These are phyloP conservation scores for Aspergillus flavus DNA, from an alignment of 2,329 filamentous ascomycete genomes.

Conservation along the genomic window DNA sequence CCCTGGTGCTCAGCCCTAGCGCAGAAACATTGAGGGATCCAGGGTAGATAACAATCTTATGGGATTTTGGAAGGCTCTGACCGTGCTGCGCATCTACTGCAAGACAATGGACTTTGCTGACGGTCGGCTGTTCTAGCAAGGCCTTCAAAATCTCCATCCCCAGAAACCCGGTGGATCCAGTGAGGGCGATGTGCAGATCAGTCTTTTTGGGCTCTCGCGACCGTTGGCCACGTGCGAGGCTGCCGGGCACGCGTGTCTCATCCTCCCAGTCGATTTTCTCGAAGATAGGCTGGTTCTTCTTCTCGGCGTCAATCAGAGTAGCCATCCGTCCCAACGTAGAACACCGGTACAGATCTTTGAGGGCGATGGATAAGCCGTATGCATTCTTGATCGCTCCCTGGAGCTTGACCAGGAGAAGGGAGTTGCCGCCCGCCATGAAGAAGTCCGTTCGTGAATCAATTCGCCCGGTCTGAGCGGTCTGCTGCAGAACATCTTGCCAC, in stretches of 20 bases:
- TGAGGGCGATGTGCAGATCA: conserved; percentile 18
- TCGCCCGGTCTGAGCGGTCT: background rate
- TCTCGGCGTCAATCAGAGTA: background rate
- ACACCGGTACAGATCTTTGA: conserved; percentile 31
- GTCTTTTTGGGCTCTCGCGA: background rate
- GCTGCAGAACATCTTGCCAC: background rate
- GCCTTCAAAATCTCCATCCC: conserved; percentile 42
- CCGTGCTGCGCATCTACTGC: conserved; percentile 29
- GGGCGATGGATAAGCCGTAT: conserved; percentile 3
- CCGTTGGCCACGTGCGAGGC: conserved; percentile 19
- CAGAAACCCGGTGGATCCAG: conserved; percentile 42
- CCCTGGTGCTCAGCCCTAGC: conserved; percentile 43
- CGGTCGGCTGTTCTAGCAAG: conserved; percentile 34
- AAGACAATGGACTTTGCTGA: conserved; percentile 49
- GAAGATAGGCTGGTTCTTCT: background rate
- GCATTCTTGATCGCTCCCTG: conserved; percentile 19
- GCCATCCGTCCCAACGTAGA: background rate
- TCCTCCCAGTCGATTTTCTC: too few species aligned
- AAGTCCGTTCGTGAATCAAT: conserved; percentile 18
- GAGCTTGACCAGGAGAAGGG: conserved; percentile 35
- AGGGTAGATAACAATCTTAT: conserved; percentile 35
- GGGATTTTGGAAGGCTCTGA: conserved; percentile 2
- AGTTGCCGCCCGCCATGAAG: conserved; percentile 33
- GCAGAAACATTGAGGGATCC: conserved; percentile 40
- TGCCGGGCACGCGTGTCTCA: too few species aligned